Percentiles rank a stretch among this genome's conserved stretches.
Evolutionary conservation across 306 rosid species (phyloP).

Genomic region (Gleditsia sinensis): DNA sequence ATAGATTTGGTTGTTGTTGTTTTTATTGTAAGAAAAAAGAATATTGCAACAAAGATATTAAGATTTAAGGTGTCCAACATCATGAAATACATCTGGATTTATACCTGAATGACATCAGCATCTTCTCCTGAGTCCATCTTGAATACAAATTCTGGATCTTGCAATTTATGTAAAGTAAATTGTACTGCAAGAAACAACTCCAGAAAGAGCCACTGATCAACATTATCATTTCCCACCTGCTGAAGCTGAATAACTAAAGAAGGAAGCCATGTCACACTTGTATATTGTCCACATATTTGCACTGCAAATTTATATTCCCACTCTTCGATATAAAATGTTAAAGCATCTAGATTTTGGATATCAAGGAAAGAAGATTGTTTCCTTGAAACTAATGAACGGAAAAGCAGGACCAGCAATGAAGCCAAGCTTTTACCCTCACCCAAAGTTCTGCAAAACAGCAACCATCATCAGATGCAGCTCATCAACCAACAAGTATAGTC

Average conservation of each 20-base stretch:
- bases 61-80: slow-evolving; percentile 9
- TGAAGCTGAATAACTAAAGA: slow-evolving; percentile 63
- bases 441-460: slow-evolving; percentile 61
- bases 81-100: slow-evolving; percentile 26
- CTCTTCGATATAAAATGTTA: slow-evolving; percentile 48
- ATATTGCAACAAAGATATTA: slow-evolving; percentile 8
- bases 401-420: slow-evolving; percentile 68
- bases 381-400: slow-evolving; percentile 72
- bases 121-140: slow-evolving; percentile 64
- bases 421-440: slow-evolving; percentile 85
- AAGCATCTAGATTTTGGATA: slow-evolving; percentile 44
- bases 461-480: slow-evolving; percentile 31
- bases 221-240: slow-evolving; percentile 37
- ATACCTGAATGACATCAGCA: slow-evolving; percentile 73
- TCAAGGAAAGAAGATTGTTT: slow-evolving; percentile 42
- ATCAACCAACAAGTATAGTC: slow-evolving; percentile 8
- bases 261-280: slow-evolving; percentile 85
- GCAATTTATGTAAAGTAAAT: slow-evolving; percentile 68
- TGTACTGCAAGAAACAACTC: slow-evolving; percentile 71
- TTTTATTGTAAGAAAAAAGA: no score
- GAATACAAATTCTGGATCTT: slow-evolving; percentile 78
- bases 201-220: slow-evolving; percentile 41
- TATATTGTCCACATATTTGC: slow-evolving; percentile 75
- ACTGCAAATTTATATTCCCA: slow-evolving; percentile 83
- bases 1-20: no score